Base-by-base conservation (phyloP, 345 rosid genomes). In the Sonneratia alba region DNA sequence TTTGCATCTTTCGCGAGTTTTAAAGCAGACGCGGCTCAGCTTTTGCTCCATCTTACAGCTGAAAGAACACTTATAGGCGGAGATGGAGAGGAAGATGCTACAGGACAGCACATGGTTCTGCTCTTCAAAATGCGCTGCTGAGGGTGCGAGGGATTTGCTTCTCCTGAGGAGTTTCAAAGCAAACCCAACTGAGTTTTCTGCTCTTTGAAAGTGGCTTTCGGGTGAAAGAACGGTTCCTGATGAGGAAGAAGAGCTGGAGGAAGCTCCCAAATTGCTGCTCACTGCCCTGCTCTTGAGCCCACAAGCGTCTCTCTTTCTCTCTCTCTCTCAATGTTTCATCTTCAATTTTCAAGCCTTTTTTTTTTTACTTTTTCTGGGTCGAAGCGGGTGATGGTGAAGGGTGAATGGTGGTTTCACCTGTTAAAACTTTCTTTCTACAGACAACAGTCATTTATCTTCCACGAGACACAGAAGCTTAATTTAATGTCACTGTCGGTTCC, bases 1-100 rank as follows among this genome's bases (percentile, higher is more conserved):
- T 74, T 66, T 68, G 73, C 72, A 56, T 56, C 78, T 76, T 80
- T 67, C 64, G 62, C 68, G 76, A 32, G 57, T 71, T 71, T 63
- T 53, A 71, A 68, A 43, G 36, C 68, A 24, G 19, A 21, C 72
- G 64, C 72, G 36, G 14, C 57, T 21, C 64, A 34, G 72, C 34
- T 51, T 56, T 53, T 55, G 40, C 72, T 70, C 72, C 42, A 32
- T 24, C 48, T 61, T 4, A 34, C 48, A 9, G 47, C 32, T 70
- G 72, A 61, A 70, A 55, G 43, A 9, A n/a, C 48, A 15, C 32
- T 24, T 34, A 24, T 70, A 53, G 48, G 36, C 22, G 36, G 24
- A 22, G 64, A 59, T 6, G n/a, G 34, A 57, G 3, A 61, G 8
- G 36, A 27, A 8, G 16, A 19, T 11, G 2, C 19, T 1, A 34